phyloP scores from a whole-genome alignment of 192 early-diverging fungal species.

The Chytriomyces confervae region DNA sequence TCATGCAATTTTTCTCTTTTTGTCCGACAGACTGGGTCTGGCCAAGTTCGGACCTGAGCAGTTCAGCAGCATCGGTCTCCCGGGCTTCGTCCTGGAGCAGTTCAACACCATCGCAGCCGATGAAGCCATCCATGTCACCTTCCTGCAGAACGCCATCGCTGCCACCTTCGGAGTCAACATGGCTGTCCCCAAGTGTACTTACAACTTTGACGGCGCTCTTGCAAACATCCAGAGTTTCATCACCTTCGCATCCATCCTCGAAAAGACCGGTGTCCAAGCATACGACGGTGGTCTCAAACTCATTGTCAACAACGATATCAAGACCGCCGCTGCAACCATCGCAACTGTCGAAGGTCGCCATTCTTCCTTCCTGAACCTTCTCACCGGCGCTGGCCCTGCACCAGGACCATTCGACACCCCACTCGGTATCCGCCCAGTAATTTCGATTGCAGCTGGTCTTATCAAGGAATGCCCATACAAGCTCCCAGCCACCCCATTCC shows the following conservation, averaged over 20 bases:
- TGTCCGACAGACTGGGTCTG: conserved; percentile 30
- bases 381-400: conserved; percentile 23
- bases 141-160: conserved; percentile 39
- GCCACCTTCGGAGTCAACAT: conserved; percentile 40
- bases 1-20: background rate
- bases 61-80: conserved; percentile 43
- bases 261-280: conserved; percentile 58
- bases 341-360: conserved; percentile 63
- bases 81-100: conserved; percentile 34
- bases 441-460: conserved; percentile 58
- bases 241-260: conserved; percentile 52
- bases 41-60: conserved; percentile 34
- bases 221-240: conserved; percentile 49
- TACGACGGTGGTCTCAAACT: conserved; percentile 59
- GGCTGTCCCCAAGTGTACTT: conserved; percentile 43
- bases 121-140: conserved; percentile 48
- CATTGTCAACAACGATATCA: conserved; percentile 41
- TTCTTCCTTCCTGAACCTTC: conserved; percentile 55
- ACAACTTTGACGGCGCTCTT: conserved; percentile 47
- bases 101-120: conserved; percentile 37
- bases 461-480: conserved; percentile 51
- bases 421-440: conserved; percentile 45
- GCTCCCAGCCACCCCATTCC: conserved; percentile 49
- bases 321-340: conserved; percentile 59
- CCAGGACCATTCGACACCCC: conserved; percentile 60